These are phyloP conservation scores for Mycocentrospora acerina DNA, from an alignment of 2,329 filamentous ascomycete genomes.

Conservation along the genomic window DNA sequence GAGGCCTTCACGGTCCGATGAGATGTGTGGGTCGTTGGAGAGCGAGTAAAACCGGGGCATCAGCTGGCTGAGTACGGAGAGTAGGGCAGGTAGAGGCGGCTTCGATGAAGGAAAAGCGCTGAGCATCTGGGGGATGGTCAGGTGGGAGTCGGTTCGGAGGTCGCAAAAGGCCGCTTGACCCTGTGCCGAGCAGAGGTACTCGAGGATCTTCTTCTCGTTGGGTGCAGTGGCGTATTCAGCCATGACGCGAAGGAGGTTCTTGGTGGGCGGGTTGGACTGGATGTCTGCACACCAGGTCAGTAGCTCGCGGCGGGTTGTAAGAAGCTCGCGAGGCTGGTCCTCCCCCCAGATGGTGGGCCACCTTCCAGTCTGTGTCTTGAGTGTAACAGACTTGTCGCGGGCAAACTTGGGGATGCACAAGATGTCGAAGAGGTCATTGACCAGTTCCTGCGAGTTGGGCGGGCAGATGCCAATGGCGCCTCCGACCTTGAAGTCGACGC, in stretches of 20 bases:
- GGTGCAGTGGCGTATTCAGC: slow-evolving; percentile 79
- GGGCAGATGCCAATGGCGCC: slow-evolving; percentile 93
- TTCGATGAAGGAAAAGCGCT: slow-evolving; percentile 89
- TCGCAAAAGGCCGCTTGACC: slow-evolving; percentile 93
- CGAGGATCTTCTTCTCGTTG: slow-evolving; percentile 85
- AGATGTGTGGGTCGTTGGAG: slow-evolving; percentile 90
- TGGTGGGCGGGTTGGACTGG: slow-evolving; percentile 88
- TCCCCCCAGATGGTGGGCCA: slow-evolving; percentile 99
- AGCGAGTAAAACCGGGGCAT: slow-evolving; percentile 99
- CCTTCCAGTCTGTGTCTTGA: slow-evolving; percentile 77
- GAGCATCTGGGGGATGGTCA: slow-evolving; percentile 83
- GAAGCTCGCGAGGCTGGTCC: slow-evolving; percentile 78
- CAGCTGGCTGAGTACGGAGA: slow-evolving; percentile 78
- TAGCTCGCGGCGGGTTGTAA: slow-evolving; percentile 88
- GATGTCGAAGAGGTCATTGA: slow-evolving; percentile 81
- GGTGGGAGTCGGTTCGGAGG: slow-evolving; percentile 79
- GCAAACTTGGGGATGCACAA: slow-evolving; percentile 79
- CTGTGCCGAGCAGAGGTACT: slow-evolving; percentile 83
- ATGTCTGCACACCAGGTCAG: slow-evolving; percentile 95
- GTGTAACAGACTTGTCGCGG: slow-evolving; percentile 77
- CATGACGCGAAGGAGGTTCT: slow-evolving; percentile 79
- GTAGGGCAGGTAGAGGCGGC: slow-evolving; percentile 79
- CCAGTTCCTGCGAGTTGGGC: slow-evolving; percentile 73
- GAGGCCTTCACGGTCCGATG: slow-evolving; percentile 66
- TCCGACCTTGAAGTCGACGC: slow-evolving; percentile 92